A percentile compares a stretch with the other conserved stretches of the same genome.
Evolutionary conservation across 129 eudicot genomes (phyloP).

Genomic region (Silybum marianum): DNA sequence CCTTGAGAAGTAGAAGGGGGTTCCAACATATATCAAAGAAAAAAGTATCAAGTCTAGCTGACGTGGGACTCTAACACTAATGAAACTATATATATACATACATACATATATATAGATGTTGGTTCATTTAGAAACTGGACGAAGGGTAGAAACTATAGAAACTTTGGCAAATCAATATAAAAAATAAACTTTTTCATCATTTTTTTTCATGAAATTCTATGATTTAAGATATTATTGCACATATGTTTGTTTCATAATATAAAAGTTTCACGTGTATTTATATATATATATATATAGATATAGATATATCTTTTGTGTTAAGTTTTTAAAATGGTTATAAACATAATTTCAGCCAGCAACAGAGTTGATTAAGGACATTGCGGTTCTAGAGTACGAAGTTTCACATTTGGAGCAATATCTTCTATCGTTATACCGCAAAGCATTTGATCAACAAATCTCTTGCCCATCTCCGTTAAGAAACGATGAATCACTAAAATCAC

Average conservation of each 20-base stretch:
- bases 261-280: too few species aligned
- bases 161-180: too few species aligned
- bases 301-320: neutral
- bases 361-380: slow-evolving; percentile 76
- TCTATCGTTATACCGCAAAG: slow-evolving; percentile 77
- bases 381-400: slow-evolving; percentile 81
- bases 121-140: too few species aligned
- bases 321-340: neutral
- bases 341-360: slow-evolving; percentile 70
- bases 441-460: slow-evolving; percentile 71
- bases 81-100: neutral
- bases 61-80: neutral
- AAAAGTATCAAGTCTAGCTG: neutral
- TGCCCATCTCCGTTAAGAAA: slow-evolving; percentile 60
- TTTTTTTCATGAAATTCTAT: too few species aligned
- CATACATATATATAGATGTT: too few species aligned
- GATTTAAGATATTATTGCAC: too few species aligned
- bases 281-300: too few species aligned
- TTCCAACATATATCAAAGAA: neutral
- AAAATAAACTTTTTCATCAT: too few species aligned
- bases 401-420: slow-evolving; percentile 87
- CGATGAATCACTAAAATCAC: slow-evolving; percentile 42
- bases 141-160: too few species aligned
- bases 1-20: neutral
- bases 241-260: too few species aligned